Percentiles rank a stretch among this genome's conserved stretches.
Conservation (phyloP, 164 flowering plant species). For the Piper longum region DNA sequence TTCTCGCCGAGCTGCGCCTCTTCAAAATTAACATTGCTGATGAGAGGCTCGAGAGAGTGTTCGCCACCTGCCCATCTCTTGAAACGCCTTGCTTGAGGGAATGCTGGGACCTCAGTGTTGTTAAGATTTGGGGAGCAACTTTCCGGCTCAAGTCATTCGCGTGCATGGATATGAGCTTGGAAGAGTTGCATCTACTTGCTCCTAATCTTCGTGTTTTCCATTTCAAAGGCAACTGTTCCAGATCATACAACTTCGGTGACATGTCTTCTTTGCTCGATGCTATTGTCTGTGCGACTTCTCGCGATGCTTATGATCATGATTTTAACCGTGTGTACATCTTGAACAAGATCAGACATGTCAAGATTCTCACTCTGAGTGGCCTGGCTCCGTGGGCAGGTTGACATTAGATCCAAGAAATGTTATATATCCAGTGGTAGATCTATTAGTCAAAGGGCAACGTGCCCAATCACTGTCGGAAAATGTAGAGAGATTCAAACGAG, state of each 20-base stretch:
- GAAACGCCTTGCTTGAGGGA: too few species aligned
- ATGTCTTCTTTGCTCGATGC: not conserved
- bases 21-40: too few species aligned
- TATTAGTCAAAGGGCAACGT: too few species aligned
- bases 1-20: too few species aligned
- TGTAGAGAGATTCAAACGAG: too few species aligned
- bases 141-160: not conserved
- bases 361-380: not conserved
- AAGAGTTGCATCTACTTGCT: not conserved
- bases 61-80: too few species aligned
- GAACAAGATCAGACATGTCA: not conserved
- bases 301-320: not conserved
- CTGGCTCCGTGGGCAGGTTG: not conserved
- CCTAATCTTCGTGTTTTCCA: not conserved
- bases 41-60: too few species aligned
- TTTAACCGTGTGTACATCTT: not conserved
- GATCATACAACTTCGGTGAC: not conserved
- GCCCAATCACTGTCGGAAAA: too few species aligned
- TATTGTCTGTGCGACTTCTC: not conserved
- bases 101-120: too few species aligned
- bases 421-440: too few species aligned
- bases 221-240: not conserved
- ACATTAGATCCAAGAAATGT: too few species aligned
- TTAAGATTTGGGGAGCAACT: too few species aligned
- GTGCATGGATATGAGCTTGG: not conserved